Conservation (phyloP, 2,329 filamentous ascomycete genomes). For the Aspergillus ibericus region DNA sequence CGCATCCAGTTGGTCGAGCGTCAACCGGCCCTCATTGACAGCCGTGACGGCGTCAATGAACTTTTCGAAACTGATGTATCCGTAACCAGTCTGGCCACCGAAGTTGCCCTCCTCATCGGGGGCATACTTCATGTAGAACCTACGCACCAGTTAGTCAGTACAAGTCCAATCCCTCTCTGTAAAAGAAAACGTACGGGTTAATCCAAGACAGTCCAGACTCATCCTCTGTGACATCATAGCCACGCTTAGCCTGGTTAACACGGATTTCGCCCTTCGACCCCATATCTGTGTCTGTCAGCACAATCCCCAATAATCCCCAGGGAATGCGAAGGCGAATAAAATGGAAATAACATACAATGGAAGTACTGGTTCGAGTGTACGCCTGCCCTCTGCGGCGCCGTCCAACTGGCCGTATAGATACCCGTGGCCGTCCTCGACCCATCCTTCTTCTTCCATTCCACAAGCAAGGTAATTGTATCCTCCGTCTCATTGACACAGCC, state of each 20-base stretch:
- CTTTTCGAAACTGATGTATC: slow-evolving; percentile 93
- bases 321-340: neutral
- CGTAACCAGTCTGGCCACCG: slow-evolving; percentile 84
- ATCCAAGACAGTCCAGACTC: slow-evolving; percentile 72
- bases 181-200: slow-evolving; percentile 64
- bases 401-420: slow-evolving; percentile 94
- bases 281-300: slow-evolving; percentile 55
- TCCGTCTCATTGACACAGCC: slow-evolving; percentile 81
- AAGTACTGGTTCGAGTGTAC: slow-evolving; percentile 98
- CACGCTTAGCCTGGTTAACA: slow-evolving; percentile 89
- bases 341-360: slow-evolving; percentile 58
- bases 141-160: slow-evolving; percentile 19
- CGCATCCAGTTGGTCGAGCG: slow-evolving; percentile 73
- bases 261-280: slow-evolving; percentile 79
- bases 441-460: slow-evolving; percentile 77
- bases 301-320: neutral
- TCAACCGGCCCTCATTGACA: slow-evolving; percentile 72
- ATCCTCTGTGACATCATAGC: slow-evolving; percentile 93
- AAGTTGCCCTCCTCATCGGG: slow-evolving; percentile 96
- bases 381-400: slow-evolving; percentile 84
- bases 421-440: slow-evolving; percentile 74
- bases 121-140: slow-evolving; percentile 90
- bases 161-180: neutral
- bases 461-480: slow-evolving; percentile 88
- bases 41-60: slow-evolving; percentile 84